phyloP scores from a whole-genome alignment of 768 basidiomycete species.

The Psilocybe cubensis region DNA sequence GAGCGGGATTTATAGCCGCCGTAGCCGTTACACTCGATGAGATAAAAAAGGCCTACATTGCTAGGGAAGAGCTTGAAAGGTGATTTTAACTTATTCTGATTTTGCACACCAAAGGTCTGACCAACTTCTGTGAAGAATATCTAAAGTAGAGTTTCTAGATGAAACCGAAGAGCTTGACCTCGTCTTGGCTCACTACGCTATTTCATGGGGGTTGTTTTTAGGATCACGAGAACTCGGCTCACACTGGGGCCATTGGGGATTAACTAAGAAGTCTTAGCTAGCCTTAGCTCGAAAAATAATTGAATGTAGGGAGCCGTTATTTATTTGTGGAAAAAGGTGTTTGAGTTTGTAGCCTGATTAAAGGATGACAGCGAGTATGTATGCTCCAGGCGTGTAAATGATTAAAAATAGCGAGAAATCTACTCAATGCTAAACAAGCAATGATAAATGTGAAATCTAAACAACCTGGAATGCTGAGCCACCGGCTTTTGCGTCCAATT shows the following conservation, averaged over 20 bases:
- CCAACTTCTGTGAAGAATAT: conserved; percentile 53
- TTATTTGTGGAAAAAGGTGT: background rate
- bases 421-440: background rate
- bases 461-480: conserved; percentile 60
- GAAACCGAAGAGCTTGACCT: conserved; percentile 95
- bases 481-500: conserved; percentile 59
- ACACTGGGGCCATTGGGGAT: conserved; percentile 40
- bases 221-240: conserved; percentile 15
- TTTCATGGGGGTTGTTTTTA: conserved; percentile 67
- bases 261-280: conserved; percentile 32
- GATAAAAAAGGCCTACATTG: conserved; percentile 58
- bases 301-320: background rate
- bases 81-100: conserved; percentile 28
- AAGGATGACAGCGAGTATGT: conserved; percentile 1
- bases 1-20: conserved; percentile 56
- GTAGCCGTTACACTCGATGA: conserved; percentile 69
- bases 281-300: background rate
- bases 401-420: background rate
- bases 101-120: background rate
- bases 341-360: background rate
- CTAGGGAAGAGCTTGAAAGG: conserved; percentile 58
- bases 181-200: conserved; percentile 86
- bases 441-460: conserved; percentile 26
- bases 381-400: background rate
- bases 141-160: conserved; percentile 84